Evolutionary conservation across 768 basidiomycete genomes (phyloP).

Genomic region (Butyriboletus loyo): DNA sequence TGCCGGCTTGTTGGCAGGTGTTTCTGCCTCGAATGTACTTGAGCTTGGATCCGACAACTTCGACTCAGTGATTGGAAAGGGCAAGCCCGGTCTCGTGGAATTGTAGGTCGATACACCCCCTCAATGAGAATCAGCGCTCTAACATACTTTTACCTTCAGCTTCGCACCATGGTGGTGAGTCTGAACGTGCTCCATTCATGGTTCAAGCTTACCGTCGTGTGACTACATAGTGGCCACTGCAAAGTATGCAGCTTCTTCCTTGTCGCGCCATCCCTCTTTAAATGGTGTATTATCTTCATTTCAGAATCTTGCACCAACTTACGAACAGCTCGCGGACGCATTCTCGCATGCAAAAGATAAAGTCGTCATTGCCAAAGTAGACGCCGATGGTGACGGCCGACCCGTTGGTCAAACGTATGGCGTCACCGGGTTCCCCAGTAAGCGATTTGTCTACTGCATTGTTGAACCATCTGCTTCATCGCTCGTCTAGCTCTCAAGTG

Average conservation of each 20-base stretch:
- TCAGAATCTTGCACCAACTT: slow-evolving; percentile 83
- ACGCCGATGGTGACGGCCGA: slow-evolving; percentile 86
- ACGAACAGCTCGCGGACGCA: slow-evolving; percentile 89
- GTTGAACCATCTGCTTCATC: slow-evolving; percentile 1
- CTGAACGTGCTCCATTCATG: not conserved
- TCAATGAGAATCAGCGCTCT: not conserved
- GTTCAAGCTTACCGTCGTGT: not conserved
- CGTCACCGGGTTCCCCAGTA: slow-evolving; percentile 85
- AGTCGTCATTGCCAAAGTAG: slow-evolving; percentile 87
- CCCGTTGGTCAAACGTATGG: slow-evolving; percentile 74
- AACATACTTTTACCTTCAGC: slow-evolving; percentile 36
- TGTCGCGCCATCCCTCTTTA: not conserved
- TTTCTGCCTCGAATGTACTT: slow-evolving; percentile 76
- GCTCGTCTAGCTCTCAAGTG: slow-evolving; percentile 76
- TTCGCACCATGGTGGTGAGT: slow-evolving; percentile 88
- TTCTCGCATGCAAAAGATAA: slow-evolving; percentile 76
- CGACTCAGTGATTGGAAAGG: slow-evolving; percentile 69
- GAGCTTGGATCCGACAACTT: slow-evolving; percentile 77
- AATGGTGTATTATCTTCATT: not conserved
- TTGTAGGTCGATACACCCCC: slow-evolving; percentile 57
- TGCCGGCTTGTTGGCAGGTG: slow-evolving; percentile 53
- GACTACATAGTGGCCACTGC: slow-evolving; percentile 68
- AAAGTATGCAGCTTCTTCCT: slow-evolving; percentile 49
- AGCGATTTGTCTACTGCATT: slow-evolving; percentile 25
- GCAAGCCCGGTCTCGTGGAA: slow-evolving; percentile 83